These are phyloP conservation scores for Phytophthora europaea DNA, from an alignment of 352 stramenopile genomes.

Conservation along the genomic window DNA sequence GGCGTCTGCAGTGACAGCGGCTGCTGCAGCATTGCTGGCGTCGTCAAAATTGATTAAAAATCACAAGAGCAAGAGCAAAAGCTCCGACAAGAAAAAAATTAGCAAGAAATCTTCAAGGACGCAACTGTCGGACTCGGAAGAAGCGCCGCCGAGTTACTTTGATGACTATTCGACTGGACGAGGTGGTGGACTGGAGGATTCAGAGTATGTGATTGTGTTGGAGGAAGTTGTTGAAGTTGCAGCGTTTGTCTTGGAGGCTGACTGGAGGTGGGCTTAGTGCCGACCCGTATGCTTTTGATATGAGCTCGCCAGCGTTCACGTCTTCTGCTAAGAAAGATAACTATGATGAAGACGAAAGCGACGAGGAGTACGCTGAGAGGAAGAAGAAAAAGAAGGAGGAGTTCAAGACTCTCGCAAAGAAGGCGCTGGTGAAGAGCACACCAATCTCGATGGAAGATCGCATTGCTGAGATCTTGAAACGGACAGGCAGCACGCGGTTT, in stretches of 20 bases:
- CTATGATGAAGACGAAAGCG: constrained; percentile 23
- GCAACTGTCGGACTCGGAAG: constrained; percentile 58
- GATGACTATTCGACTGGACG: constrained; percentile 28
- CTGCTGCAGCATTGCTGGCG: constrained; percentile 59
- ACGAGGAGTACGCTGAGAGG: constrained; percentile 27
- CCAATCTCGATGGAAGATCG: constrained; percentile 74
- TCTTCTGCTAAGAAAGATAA: constrained; percentile 25
- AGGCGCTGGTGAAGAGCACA: constrained; percentile 28
- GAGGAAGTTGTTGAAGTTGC: neutral
- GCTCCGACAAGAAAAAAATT: constrained; percentile 40
- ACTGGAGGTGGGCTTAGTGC: constrained; percentile 35
- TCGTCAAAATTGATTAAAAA: constrained; percentile 53
- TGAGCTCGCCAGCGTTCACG: constrained; percentile 40
- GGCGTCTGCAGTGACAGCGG: constrained; percentile 54
- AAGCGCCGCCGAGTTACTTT: constrained; percentile 70
- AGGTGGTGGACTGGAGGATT: constrained; percentile 23
- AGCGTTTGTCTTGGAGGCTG: constrained; percentile 3
- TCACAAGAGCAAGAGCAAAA: constrained; percentile 34
- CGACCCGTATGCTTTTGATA: constrained; percentile 84
- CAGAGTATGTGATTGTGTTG: constrained; percentile 33
- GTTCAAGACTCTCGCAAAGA: constrained; percentile 40
- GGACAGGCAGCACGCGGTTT: constrained; percentile 69
- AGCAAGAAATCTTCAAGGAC: constrained; percentile 35
- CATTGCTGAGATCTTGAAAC: constrained; percentile 80
- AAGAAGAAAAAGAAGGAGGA: constrained; percentile 47